These are phyloP conservation scores for Xylaria flabelliformis DNA, from an alignment of 495 filamentous ascomycete species.

Conservation along the genomic window DNA sequence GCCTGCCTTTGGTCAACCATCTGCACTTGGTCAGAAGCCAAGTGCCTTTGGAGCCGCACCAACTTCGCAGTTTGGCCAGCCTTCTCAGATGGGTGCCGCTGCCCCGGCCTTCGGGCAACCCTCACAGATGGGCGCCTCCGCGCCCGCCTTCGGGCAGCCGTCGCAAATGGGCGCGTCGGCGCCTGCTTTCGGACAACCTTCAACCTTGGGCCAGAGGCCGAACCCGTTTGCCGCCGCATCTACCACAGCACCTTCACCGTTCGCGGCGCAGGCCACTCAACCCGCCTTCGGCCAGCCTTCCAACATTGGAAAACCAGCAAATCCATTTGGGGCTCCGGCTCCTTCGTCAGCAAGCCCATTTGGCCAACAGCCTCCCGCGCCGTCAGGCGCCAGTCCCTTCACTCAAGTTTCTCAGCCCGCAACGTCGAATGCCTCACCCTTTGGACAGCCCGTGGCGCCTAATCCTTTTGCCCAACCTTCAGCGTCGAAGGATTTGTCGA, in stretches of 20 bases:
- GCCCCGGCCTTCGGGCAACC: slow-evolving; percentile 50
- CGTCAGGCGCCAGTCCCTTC: slow-evolving; percentile 35
- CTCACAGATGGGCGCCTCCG: slow-evolving; percentile 45
- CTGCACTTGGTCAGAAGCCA: slow-evolving; percentile 46
- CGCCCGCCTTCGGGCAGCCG: slow-evolving; percentile 42
- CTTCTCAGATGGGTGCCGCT: slow-evolving; percentile 41
- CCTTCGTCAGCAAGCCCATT: slow-evolving; percentile 31
- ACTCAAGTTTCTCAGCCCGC: slow-evolving; percentile 18
- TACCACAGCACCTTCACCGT: slow-evolving; percentile 12
- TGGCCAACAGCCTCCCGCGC: slow-evolving; percentile 27
- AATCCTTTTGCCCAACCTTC: slow-evolving; percentile 36
- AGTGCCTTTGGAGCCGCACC: slow-evolving; percentile 48
- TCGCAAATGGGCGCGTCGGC: slow-evolving; percentile 36
- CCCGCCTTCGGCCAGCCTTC: slow-evolving; percentile 40
- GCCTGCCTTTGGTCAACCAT: slow-evolving; percentile 53
- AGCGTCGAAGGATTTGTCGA: slow-evolving; percentile 29
- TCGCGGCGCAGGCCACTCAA: slow-evolving; percentile 15
- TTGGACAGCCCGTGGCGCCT: slow-evolving; percentile 40
- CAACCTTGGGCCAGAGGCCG: slow-evolving; percentile 46
- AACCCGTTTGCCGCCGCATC: slow-evolving; percentile 45
- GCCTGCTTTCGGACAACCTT: slow-evolving; percentile 46
- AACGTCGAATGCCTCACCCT: slow-evolving; percentile 42
- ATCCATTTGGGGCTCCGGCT: slow-evolving; percentile 35
- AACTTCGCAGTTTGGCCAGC: slow-evolving; percentile 51
- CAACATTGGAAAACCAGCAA: slow-evolving; percentile 40